Conservation (phyloP, 1,284 basidiomycete genomes). For the Ustilago loliicola region DNA sequence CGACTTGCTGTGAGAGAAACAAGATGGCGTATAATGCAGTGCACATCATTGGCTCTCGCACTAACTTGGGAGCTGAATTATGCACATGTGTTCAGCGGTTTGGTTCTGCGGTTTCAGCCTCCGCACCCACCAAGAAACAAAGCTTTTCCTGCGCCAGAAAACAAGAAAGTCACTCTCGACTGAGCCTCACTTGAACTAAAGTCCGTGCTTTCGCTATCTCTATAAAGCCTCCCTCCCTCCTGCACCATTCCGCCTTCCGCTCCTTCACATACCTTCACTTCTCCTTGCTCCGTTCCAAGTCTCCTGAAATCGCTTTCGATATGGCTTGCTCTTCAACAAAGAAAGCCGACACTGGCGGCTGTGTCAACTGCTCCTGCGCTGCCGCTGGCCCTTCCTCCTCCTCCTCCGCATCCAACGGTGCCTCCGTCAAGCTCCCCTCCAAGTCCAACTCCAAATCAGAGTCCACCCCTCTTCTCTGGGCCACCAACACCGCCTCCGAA, state of each 20-base stretch:
- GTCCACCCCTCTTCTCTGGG: conserved; percentile 52
- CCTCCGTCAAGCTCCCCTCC: conserved; percentile 39
- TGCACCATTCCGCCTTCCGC: not conserved
- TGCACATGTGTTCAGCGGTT: not conserved
- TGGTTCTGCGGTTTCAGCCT: not conserved
- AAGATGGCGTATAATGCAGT: conserved; percentile 21
- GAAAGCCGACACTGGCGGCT: conserved; percentile 19
- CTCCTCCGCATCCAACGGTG: conserved; percentile 13
- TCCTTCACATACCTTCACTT: not conserved
- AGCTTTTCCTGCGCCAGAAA: not conserved
- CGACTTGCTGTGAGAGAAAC: conserved; percentile 2
- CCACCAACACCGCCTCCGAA: conserved; percentile 20
- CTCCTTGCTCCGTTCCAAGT: not conserved
- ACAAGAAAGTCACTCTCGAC: too few species aligned
- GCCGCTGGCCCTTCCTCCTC: conserved; percentile 11
- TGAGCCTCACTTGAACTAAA: not conserved
- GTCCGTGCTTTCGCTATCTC: not conserved
- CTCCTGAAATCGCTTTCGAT: not conserved
- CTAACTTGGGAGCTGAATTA: not conserved
- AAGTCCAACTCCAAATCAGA: conserved; percentile 31
- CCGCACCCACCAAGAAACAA: not conserved
- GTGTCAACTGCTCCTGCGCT: conserved; percentile 48
- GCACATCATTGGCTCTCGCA: conserved; percentile 25
- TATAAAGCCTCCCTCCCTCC: not conserved
- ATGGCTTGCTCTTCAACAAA: conserved; percentile 51